Evolutionary conservation across 2,329 filamentous ascomycete genomes (phyloP).

Genomic region (Paecilomyces variotii): DNA sequence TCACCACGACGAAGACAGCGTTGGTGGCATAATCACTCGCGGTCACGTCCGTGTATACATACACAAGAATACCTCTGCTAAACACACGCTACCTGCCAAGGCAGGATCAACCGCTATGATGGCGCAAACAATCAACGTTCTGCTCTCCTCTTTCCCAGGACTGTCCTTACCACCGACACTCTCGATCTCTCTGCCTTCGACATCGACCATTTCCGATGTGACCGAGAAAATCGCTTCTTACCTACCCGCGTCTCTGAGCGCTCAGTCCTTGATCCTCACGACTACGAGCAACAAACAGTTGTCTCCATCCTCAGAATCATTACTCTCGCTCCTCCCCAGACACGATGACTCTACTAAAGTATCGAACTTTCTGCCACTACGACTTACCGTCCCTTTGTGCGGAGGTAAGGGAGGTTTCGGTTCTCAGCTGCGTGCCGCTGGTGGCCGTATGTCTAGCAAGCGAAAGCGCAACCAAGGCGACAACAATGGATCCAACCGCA

Average conservation of each 20-base stretch:
- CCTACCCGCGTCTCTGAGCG: conserved; percentile 50
- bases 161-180: conserved; percentile 76
- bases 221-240: conserved; percentile 51
- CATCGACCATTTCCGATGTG: conserved; percentile 60
- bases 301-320: conserved; percentile 42
- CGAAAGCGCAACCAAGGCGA: conserved; percentile 80
- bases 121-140: conserved; percentile 60
- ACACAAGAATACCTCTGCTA: neutral
- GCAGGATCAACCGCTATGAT: conserved; percentile 41
- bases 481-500: conserved; percentile 82
- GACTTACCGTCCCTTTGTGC: conserved; percentile 68
- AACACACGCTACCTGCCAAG: neutral
- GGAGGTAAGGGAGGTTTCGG: conserved; percentile 98
- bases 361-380: conserved; percentile 71
- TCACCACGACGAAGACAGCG: neutral
- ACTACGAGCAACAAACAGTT: conserved; percentile 72
- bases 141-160: conserved; percentile 77
- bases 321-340: conserved; percentile 55
- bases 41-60: too few relatives aligned
- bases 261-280: conserved; percentile 63
- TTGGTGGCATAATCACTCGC: neutral
- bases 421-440: conserved; percentile 90
- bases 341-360: conserved; percentile 27
- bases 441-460: conserved; percentile 94
- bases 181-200: conserved; percentile 61